These are phyloP conservation scores for Colletotrichum trifolii DNA, from an alignment of 2,329 filamentous ascomycete species.

Conservation along the genomic window DNA sequence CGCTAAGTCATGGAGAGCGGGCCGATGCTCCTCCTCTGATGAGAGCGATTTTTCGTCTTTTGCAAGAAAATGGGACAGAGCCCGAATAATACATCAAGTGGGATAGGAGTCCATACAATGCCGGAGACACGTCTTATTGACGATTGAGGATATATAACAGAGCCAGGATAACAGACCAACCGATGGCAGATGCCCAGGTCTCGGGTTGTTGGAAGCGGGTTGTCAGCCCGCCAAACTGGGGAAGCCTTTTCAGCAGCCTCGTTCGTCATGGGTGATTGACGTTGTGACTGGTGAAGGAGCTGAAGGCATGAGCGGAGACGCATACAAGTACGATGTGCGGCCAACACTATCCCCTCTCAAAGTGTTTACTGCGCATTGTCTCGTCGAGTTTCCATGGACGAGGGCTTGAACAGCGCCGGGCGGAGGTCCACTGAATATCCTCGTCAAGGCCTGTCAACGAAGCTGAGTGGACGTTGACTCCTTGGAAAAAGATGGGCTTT, in stretches of 20 bases:
- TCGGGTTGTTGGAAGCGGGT: conserved; percentile 7
- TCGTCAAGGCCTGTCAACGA: conserved; percentile 27
- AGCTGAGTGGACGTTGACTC: too few species aligned
- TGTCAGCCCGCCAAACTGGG: not conserved
- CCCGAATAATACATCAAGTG: too few species aligned
- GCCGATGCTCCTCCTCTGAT: too few species aligned
- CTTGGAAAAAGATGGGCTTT: too few species aligned
- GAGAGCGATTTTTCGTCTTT: too few species aligned
- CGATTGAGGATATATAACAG: conserved; percentile 9
- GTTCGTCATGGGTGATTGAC: conserved; percentile 16
- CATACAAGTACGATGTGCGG: not conserved
- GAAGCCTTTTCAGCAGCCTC: conserved; percentile 22
- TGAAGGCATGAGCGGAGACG: conserved; percentile 12
- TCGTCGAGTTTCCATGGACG: too few species aligned
- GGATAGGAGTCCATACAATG: too few species aligned
- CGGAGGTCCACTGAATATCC: conserved; percentile 30
- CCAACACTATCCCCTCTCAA: too few species aligned
- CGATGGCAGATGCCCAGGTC: conserved; percentile 3
- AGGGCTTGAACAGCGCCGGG: conserved; percentile 4
- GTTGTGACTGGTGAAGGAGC: conserved; percentile 25
- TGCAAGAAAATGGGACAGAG: too few species aligned
- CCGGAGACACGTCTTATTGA: too few species aligned
- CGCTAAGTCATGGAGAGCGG: conserved; percentile 1
- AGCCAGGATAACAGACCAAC: conserved; percentile 5
- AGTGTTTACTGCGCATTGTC: too few species aligned